Evolutionary conservation across 352 stramenopile species (phyloP).

Genomic region (Aphanomyces stellatus): DNA sequence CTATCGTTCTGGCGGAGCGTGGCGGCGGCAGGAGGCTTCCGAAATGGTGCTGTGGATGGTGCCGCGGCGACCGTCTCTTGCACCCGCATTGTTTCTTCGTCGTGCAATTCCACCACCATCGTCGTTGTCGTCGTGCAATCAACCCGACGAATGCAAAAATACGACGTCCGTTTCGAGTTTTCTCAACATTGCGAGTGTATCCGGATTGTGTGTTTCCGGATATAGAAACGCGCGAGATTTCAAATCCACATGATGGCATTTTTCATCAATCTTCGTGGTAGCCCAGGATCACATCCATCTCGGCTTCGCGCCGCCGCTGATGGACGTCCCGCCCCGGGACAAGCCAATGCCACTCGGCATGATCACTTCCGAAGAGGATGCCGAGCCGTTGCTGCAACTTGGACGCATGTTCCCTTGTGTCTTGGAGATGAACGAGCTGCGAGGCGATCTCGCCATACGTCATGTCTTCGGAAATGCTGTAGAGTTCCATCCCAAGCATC

Average conservation of each 20-base stretch:
- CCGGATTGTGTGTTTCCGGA: neutral
- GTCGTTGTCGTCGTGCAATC: too few relatives aligned
- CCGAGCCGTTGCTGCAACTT: constrained; percentile 56
- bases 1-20: too few relatives aligned
- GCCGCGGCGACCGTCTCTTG: too few relatives aligned
- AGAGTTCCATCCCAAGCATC: constrained; percentile 76
- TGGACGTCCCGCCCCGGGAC: constrained; percentile 35
- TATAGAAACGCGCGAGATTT: too few relatives aligned
- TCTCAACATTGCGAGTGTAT: too few relatives aligned
- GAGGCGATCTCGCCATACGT: constrained; percentile 25
- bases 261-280: constrained; percentile 21
- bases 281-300: constrained; percentile 55
- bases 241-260: too few relatives aligned
- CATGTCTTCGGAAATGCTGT: constrained; percentile 57
- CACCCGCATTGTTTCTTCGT: too few relatives aligned
- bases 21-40: too few relatives aligned
- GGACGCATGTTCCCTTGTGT: constrained; percentile 29
- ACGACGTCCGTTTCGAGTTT: too few relatives aligned
- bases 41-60: too few relatives aligned
- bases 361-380: constrained; percentile 67
- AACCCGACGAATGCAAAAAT: too few relatives aligned
- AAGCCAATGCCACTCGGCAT: constrained; percentile 53
- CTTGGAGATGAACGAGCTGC: constrained; percentile 35
- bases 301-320: constrained; percentile 30
- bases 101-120: too few relatives aligned